Evolutionary conservation across 139 green algal species (phyloP), one percentile per base, ranked within the genome.

Genomic region (Marvania coccoides): DNA sequence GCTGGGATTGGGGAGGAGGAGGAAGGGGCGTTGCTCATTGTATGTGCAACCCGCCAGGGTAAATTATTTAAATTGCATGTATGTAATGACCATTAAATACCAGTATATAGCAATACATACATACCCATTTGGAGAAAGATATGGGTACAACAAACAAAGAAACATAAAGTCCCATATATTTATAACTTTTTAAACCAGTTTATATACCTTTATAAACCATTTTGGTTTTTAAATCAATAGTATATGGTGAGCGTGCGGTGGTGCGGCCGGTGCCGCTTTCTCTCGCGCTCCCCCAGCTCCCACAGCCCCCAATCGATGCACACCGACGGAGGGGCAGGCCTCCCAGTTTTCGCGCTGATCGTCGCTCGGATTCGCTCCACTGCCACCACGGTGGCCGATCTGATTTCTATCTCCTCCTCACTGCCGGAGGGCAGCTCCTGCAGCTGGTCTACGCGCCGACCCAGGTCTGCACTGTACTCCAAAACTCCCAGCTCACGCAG

Each of bases 231-330:
- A n/a, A n/a, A n/a, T n/a, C 59, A 94, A 62, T 94, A 94, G 56
- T 74, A 93, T 1, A 91, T 72, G 19, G 83, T 95, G 19, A 88
- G 59, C 0, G 81, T 89, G 35, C 85, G 68, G 65, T 95, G 88
- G 70, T 93, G 86, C 1, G 80, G 83, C 13, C 69, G 71, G 34
- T 88, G 63, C 19, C 26, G 37, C 4, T 74, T 24, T 1, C 72
- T 63, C 3, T 51, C 34, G 10, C 34, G 28, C 75, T 95, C 88
- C 5, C 87, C 88, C 9, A 72, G n/a, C 29, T 89, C 74, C 88
- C 88, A 95, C 34, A 95, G 70, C 75, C 78, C 91, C 88, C 88
- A 95, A 47, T 95, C 88, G 29, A 95, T 58, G 57, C 84, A 69
- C 15, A 94, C 69, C 23, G 55, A 47, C 72, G 78, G 39, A 72